Evolutionary conservation across 1,284 basidiomycete species (phyloP), one percentile per base, ranked within the genome.

Genomic region (Neotropicomus parvogracilis): DNA sequence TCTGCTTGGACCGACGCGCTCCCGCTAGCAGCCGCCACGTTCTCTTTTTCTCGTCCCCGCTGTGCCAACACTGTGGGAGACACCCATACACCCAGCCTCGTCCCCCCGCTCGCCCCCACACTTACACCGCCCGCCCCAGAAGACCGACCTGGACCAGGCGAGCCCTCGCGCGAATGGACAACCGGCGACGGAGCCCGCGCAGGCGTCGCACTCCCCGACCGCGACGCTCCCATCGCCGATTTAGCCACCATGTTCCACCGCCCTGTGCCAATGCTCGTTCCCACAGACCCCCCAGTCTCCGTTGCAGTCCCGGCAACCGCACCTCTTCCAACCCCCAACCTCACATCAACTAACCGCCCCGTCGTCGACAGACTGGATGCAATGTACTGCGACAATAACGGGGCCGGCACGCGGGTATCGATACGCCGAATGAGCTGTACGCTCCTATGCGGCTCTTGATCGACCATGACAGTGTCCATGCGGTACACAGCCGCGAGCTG

Each of bases 401-500:
- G 88, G 1, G 60, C 65, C 0, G 91, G 91, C 3, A 90, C 70
- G 17, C 89, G 81, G 0, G 90, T 86, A 64, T 95, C 91, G 39
- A 91, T 69, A 19, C 90, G 79, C 10, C 89, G 78, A 37, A 90
- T 73, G 44, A 95, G 79, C 63, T 91, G 85, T 1, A 94, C 87
- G 54, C 88, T 81, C 32, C 78, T 74, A 60, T 88, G 76, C 0
- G 91, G 91, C 58, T 93, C 91, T 58, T 86, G 85, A 63, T 94
- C 91, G 19, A 94, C 80, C 73, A 92, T 80, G 59, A 87, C 80
- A 0, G 83, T 81, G 54, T 88, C 86, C 64, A 93, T 81, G n/a
- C 87, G 75, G 62, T 95, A 94, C 3, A 85, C 70, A 19, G 76
- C 70, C 2, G 89, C 88, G 24, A 93, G 77, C 77, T 86, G 38